Evolutionary conservation across 83 land plant genomes (phyloP).

Genomic region (Picea mariana): DNA sequence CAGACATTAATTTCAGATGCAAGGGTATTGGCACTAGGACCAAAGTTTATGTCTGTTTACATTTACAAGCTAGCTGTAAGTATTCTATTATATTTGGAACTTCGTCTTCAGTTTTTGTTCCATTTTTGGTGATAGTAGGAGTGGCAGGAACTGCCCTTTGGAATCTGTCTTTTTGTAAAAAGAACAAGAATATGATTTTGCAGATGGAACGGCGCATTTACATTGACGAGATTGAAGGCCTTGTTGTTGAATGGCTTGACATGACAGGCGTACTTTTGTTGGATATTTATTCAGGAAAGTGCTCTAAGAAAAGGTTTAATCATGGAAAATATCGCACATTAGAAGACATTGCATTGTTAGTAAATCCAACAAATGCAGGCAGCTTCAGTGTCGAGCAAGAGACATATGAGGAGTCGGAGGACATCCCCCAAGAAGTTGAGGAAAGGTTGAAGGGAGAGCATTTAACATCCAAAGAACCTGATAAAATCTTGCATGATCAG

Average conservation of each 20-base stretch:
- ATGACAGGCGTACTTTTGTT: constrained; percentile 75
- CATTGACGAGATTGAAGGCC: constrained; percentile 85
- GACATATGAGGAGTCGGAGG: neutral
- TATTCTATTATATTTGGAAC: neutral
- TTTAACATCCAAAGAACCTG: neutral
- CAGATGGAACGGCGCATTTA: constrained; percentile 93
- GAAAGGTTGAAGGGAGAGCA: neutral
- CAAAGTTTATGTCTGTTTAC: constrained; percentile 88
- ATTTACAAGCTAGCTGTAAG: constrained; percentile 78
- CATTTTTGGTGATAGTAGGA: neutral
- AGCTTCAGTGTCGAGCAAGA: neutral
- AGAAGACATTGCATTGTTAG: constrained; percentile 69
- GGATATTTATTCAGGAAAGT: constrained; percentile 34
- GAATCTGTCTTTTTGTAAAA: neutral
- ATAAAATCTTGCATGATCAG: neutral
- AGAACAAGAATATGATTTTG: neutral
- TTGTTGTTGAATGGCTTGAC: constrained; percentile 85
- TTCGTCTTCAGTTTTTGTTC: neutral
- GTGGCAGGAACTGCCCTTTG: neutral
- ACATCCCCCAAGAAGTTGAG: neutral
- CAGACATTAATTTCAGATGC: constrained; percentile 87
- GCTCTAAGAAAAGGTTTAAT: constrained; percentile 30
- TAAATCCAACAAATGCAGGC: constrained; percentile 33
- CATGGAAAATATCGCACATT: constrained; percentile 44
- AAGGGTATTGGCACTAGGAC: constrained; percentile 85